Conservation (phyloP, 1,284 basidiomycete species). For the Somion occarium region DNA sequence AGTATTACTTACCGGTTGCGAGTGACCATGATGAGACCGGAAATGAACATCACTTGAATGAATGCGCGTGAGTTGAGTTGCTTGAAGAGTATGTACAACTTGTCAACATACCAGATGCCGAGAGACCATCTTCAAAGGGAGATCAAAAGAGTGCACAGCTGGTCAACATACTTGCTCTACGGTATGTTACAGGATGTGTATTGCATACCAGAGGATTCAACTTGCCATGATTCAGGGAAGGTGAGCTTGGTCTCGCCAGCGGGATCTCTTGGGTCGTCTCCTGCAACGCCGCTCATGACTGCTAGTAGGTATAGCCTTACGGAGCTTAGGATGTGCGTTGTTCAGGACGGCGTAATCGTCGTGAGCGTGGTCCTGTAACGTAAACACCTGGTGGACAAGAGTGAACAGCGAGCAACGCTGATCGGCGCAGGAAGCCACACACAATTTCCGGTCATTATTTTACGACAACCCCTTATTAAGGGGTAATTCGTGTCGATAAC, state of each 20-base stretch:
- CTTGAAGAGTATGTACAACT: not conserved
- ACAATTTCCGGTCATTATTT: not conserved
- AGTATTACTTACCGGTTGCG: slow-evolving; percentile 52
- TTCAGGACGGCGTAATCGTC: not conserved
- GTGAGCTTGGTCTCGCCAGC: slow-evolving; percentile 52
- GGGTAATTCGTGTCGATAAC: not conserved
- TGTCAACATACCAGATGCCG: slow-evolving; percentile 39
- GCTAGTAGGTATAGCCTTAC: no score
- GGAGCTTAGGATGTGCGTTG: not conserved
- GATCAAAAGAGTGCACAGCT: not conserved
- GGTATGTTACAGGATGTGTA: not conserved
- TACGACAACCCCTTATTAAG: not conserved
- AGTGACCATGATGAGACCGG: slow-evolving; percentile 73
- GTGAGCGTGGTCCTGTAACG: not conserved
- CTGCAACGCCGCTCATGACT: slow-evolving; percentile 6
- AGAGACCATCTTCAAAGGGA: slow-evolving; percentile 44
- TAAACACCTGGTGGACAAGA: not conserved
- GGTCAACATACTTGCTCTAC: not conserved
- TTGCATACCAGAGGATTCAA: slow-evolving; percentile 49
- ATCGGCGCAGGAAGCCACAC: not conserved
- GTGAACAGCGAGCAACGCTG: not conserved
- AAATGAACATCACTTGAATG: slow-evolving; percentile 54
- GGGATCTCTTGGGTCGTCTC: slow-evolving; percentile 61
- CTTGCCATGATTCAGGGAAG: slow-evolving; percentile 60
- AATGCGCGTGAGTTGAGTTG: not conserved